Evolutionary conservation across 345 rosid genomes (phyloP).

Genomic region (Brassica cretica): DNA sequence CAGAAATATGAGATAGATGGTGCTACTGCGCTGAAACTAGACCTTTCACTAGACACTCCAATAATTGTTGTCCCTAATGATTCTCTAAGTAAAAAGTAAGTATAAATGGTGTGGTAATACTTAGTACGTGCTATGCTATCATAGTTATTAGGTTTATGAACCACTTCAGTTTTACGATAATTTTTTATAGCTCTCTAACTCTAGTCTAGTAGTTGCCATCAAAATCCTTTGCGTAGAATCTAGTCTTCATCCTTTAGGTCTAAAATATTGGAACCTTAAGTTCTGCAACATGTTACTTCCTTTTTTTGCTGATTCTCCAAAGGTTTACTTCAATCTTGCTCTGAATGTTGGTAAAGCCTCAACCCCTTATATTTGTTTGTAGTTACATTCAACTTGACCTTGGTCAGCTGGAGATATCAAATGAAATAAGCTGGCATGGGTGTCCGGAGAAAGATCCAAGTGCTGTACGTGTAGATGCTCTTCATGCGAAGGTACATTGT

Average conservation of each 20-base stretch:
- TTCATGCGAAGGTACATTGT: constrained; percentile 81
- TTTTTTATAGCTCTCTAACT: constrained; percentile 6
- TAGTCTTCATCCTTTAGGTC: constrained; percentile 3
- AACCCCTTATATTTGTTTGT: constrained; percentile 40
- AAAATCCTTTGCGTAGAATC: neutral
- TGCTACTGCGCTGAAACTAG: constrained; percentile 87
- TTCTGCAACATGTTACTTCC: constrained; percentile 10
- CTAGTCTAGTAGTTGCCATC: constrained; percentile 20
- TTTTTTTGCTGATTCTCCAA: constrained; percentile 12
- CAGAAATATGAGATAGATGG: constrained; percentile 97
- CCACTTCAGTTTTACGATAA: neutral
- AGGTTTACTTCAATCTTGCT: neutral
- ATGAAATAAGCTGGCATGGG: constrained; percentile 96
- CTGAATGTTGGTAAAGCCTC: constrained; percentile 17
- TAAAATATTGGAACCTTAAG: constrained; percentile 7
- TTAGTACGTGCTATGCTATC: constrained; percentile 11
- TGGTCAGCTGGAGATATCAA: constrained; percentile 82
- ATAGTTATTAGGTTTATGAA: constrained; percentile 14
- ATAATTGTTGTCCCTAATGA: constrained; percentile 84
- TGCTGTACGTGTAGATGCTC: constrained; percentile 91
- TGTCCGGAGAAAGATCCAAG: constrained; percentile 79
- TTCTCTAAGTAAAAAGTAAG: constrained; percentile 88
- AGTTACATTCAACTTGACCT: constrained; percentile 95
- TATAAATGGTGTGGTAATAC: constrained; percentile 24
- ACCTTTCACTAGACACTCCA: constrained; percentile 92